Conservation (phyloP, 2,329 filamentous ascomycete genomes). For the Parafenestella ontariensis region DNA sequence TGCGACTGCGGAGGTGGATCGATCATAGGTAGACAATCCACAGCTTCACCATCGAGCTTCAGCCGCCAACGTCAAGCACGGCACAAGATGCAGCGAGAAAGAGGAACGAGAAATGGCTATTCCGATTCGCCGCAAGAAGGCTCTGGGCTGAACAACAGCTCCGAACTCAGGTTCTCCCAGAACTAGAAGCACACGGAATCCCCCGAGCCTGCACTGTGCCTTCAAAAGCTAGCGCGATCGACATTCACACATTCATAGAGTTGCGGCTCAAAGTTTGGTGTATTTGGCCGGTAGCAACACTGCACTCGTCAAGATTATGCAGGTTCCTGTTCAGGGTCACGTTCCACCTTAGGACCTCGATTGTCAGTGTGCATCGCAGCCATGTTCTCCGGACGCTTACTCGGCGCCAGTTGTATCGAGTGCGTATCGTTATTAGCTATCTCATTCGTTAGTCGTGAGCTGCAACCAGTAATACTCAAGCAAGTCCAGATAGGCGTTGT, state of each 20-base stretch:
- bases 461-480: slow-evolving; percentile 4
- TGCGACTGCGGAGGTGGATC: background rate
- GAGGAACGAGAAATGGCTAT: background rate
- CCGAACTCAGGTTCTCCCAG: too few relatives aligned
- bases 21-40: background rate
- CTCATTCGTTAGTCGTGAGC: slow-evolving; percentile 17
- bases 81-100: background rate
- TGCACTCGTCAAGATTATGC: background rate
- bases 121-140: too few relatives aligned
- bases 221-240: slow-evolving; percentile 23
- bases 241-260: background rate
- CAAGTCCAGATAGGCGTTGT: slow-evolving; percentile 3
- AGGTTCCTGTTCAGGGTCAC: background rate
- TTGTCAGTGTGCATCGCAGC: slow-evolving; percentile 10
- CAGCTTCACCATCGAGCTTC: background rate
- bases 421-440: background rate
- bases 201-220: slow-evolving; percentile 1
- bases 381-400: slow-evolving; percentile 3
- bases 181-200: background rate
- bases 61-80: background rate
- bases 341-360: slow-evolving; percentile 5
- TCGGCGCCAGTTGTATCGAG: background rate
- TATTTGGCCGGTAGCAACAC: background rate
- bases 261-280: background rate
- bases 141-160: background rate